Evolutionary conservation across 2,329 filamentous ascomycete genomes (phyloP).

Genomic region (Lachnellula suecica): DNA sequence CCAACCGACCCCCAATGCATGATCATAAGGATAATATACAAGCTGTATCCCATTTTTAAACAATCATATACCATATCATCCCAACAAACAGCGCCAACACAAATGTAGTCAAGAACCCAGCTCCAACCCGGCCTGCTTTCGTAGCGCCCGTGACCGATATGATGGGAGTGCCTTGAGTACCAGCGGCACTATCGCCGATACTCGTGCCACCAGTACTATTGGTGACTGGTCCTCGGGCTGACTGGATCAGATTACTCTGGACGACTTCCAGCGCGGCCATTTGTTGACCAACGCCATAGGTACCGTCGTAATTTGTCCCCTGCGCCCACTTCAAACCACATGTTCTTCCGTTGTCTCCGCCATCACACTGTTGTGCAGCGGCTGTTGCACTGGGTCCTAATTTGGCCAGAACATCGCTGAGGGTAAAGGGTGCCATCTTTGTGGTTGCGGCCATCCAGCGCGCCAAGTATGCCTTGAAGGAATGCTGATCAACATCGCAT

Average conservation of each 20-base stretch:
- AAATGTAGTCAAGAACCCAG: conserved; percentile 62
- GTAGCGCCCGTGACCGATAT: conserved; percentile 23
- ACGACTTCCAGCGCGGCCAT: conserved; percentile 68
- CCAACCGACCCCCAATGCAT: not conserved
- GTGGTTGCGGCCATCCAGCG: conserved; percentile 62
- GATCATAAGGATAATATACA: conserved; percentile 1
- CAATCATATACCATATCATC: conserved; percentile 55
- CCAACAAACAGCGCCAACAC: conserved; percentile 50
- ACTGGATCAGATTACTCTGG: conserved; percentile 56
- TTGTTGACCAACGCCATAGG: conserved; percentile 64
- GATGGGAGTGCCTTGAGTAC: conserved; percentile 8
- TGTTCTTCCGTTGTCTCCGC: conserved; percentile 55
- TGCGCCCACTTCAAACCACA: conserved; percentile 61
- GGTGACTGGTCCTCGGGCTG: conserved; percentile 44
- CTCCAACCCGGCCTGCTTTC: conserved; percentile 65
- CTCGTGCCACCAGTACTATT: conserved; percentile 58
- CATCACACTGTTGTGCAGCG: conserved; percentile 55
- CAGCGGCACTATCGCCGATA: conserved; percentile 35
- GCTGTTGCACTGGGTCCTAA: conserved; percentile 54
- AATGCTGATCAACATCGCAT: conserved; percentile 63
- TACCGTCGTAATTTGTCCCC: conserved; percentile 53
- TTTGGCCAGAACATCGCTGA: conserved; percentile 49
- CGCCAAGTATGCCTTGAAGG: conserved; percentile 63
- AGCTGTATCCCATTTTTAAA: not conserved
- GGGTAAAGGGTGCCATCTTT: conserved; percentile 62